These are phyloP conservation scores for Lactifluus subvellereus DNA, from an alignment of 768 basidiomycete species.

Conservation along the genomic window DNA sequence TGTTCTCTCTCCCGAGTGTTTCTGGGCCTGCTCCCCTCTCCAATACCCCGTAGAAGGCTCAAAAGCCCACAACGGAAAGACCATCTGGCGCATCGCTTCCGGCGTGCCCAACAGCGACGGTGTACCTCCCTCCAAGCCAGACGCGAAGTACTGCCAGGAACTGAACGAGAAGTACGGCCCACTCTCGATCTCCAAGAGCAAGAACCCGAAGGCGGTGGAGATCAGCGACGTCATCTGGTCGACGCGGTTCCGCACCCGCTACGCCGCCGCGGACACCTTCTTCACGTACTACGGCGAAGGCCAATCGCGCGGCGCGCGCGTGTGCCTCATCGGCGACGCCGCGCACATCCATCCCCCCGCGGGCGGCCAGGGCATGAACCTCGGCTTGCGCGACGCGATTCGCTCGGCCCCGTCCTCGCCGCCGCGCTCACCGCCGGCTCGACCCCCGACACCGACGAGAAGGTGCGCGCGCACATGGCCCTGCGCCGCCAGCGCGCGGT, in stretches of 20 bases:
- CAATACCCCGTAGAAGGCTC: slow-evolving; percentile 29
- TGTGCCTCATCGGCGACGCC: slow-evolving; percentile 40
- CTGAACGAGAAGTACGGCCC: slow-evolving; percentile 41
- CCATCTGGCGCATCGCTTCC: slow-evolving; percentile 38
- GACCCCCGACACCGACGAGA: slow-evolving; percentile 28
- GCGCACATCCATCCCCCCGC: slow-evolving; percentile 50
- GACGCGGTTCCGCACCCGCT: slow-evolving; percentile 43
- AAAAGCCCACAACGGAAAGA: slow-evolving; percentile 17
- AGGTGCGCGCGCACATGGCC: slow-evolving; percentile 34
- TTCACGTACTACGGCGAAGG: slow-evolving; percentile 28
- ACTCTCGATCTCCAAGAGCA: slow-evolving; percentile 29
- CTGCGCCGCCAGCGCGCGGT: slow-evolving; percentile 38
- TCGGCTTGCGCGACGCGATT: slow-evolving; percentile 52
- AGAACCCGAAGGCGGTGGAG: slow-evolving; percentile 31
- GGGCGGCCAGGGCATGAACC: slow-evolving; percentile 55
- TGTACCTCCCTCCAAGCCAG: slow-evolving; percentile 34
- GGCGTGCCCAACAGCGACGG: slow-evolving; percentile 35
- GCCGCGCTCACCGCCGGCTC: slow-evolving; percentile 30
- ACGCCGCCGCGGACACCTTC: slow-evolving; percentile 38
- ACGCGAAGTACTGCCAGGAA: slow-evolving; percentile 40
- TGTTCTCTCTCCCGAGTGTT: slow-evolving; percentile 29
- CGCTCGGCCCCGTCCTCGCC: slow-evolving; percentile 39
- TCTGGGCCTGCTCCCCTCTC: slow-evolving; percentile 37
- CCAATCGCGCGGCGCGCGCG: slow-evolving; percentile 16
- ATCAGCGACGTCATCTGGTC: slow-evolving; percentile 41